Percentiles rank a stretch among this genome's conserved stretches.
Evolutionary conservation across 73 alveolate genomes (phyloP).

Genomic region (Paramecium octaurelia): DNA sequence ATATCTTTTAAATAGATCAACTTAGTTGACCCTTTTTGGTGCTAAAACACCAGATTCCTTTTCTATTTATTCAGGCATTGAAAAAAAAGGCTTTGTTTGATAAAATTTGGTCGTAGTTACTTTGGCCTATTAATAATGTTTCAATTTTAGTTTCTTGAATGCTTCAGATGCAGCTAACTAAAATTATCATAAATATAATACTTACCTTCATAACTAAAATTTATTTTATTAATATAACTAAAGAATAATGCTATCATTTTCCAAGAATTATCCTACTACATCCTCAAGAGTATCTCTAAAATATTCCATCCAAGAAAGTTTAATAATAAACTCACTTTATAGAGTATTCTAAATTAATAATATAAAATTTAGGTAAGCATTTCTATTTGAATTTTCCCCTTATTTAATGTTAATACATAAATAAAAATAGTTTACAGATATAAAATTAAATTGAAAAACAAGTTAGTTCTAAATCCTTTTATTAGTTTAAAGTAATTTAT

Average conservation of each 20-base stretch:
- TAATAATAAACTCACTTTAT: no score
- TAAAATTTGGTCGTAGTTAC: neutral
- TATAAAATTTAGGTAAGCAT: no score
- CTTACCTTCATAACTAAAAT: slow-evolving; percentile 25
- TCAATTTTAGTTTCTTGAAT: neutral
- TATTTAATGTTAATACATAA: no score
- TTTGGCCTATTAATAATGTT: neutral
- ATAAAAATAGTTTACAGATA: no score
- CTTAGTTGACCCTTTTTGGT: slow-evolving; percentile 36
- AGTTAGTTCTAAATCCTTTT: no score
- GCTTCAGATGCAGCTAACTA: slow-evolving; percentile 39
- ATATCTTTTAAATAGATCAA: slow-evolving; percentile 31
- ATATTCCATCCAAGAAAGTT: no score
- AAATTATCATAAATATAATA: neutral
- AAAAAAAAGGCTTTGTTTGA: neutral
- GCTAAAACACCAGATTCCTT: slow-evolving; percentile 16
- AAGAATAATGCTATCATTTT: neutral
- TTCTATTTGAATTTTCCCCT: no score
- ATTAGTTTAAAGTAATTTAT: no score
- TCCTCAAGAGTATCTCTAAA: no score
- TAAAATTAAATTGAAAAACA: no score
- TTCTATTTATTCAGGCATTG: neutral
- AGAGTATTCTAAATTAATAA: no score
- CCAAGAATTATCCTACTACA: neutral
- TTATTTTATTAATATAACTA: neutral